Base-by-base conservation (phyloP, 2,329 filamentous ascomycete genomes). In the Aspergillus aculeatus region DNA sequence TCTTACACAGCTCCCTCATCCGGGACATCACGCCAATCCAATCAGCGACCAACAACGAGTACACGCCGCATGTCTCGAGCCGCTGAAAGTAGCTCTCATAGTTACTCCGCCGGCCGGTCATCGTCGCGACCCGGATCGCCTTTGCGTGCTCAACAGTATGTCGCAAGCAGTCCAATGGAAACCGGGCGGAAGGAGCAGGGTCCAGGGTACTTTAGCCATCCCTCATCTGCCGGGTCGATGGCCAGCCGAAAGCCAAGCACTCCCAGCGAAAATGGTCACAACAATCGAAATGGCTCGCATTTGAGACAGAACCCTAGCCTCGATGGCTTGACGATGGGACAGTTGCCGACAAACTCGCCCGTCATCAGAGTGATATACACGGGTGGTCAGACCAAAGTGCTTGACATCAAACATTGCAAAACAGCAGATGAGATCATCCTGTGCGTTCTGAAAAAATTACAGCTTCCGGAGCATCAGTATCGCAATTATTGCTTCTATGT, bases 401-500 rank as follows among this genome's bases (percentile, higher is more conserved):
- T 99, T 71, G 95, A 95, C 75, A 92, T 98, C 66, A 89, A 92
- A 64, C 90, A 91, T 65, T 97, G 93, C 82, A 92, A 88, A 71
- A 95, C 90, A 5, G 90, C 92, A 62, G 95, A 97, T 70, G 92
- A 98, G 66, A 91, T 98, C 55, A 94, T 97, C 81, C 84, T 92
- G 50, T 89, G 91, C 62, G 96, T 95, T 0, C 79, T 98, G 49
- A 87, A 89, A 66, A 98, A 98, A 75, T 91, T 96, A 64, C 87
- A 88, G 47, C 83, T 96, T 31, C 90, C 92, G 23, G 92, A 96
- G 71, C 91, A 94, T 63, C 92, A 97, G 70, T 90, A 95, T 73
- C 87, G 92, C 69, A 96, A 96, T 71, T 98, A 96, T 78, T 97
- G 93, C 80, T 98, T 99, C 79, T 98, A 95, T 82, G 89, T 96